Conservation (phyloP, 208 protist genomes). For the Acanthamoeba sp. region DNA sequence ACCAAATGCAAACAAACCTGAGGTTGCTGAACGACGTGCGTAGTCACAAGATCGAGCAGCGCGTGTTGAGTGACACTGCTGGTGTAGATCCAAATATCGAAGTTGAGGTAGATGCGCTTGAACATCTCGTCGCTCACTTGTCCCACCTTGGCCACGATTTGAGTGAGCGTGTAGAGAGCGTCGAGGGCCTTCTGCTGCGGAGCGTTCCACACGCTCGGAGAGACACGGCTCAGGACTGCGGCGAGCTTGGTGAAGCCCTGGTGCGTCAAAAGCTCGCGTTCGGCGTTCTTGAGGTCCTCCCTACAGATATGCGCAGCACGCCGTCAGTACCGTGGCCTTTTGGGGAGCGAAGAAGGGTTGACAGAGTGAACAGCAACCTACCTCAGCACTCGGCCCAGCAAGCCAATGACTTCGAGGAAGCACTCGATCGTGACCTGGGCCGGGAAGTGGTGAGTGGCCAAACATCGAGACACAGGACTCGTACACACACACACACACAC, state of each 20-base stretch:
- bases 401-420: constrained; percentile 5
- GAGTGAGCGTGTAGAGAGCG: constrained; percentile 30
- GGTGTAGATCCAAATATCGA: constrained; percentile 73
- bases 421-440: constrained; percentile 45
- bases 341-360: neutral
- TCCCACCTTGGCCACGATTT: neutral
- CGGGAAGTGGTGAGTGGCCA: too few relatives aligned
- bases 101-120: constrained; percentile 71
- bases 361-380: neutral
- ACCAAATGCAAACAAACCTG: too few relatives aligned
- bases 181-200: constrained; percentile 42
- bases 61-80: constrained; percentile 30
- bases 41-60: constrained; percentile 40
- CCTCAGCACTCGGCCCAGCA: constrained; percentile 48
- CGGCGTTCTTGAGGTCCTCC: constrained; percentile 42
- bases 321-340: neutral
- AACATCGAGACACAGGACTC: too few relatives aligned
- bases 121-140: constrained; percentile 36
- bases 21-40: constrained; percentile 62
- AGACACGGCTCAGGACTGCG: neutral
- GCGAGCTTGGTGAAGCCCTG: constrained; percentile 63
- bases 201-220: constrained; percentile 34
- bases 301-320: neutral
- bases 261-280: constrained; percentile 17
- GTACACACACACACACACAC: too few relatives aligned